Percentiles rank a stretch among this genome's conserved stretches.
Evolutionary conservation across 164 flowering plant species (phyloP).

Genomic region (Kalanchoe fedtschenkoi): DNA sequence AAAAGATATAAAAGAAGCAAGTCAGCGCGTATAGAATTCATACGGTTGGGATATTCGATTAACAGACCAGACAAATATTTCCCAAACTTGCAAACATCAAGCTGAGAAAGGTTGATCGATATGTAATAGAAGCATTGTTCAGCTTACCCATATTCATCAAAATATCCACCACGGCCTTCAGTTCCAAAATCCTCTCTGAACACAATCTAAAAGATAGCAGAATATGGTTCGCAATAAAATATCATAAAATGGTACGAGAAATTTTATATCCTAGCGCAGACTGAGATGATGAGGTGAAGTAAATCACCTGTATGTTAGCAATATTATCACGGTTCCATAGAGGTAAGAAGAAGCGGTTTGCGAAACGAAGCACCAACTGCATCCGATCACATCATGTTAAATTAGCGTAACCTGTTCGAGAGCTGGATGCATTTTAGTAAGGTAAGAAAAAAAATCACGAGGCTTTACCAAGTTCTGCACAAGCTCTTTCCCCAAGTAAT

Average conservation of each 20-base stretch:
- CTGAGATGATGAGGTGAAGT: background rate
- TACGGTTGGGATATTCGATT: background rate
- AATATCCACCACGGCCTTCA: constrained; percentile 76
- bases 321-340: constrained; percentile 78
- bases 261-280: background rate
- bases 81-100: background rate
- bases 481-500: constrained; percentile 94
- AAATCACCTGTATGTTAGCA: constrained; percentile 57
- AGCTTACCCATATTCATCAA: constrained; percentile 67
- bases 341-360: constrained; percentile 65
- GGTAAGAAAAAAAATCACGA: background rate
- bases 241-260: background rate
- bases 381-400: background rate
- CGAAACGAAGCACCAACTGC: constrained; percentile 81
- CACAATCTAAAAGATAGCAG: constrained; percentile 41
- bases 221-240: background rate
- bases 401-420: constrained; percentile 8
- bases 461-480: constrained; percentile 88
- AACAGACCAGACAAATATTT: background rate
- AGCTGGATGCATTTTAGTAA: background rate
- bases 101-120: background rate
- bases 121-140: background rate
- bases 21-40: background rate
- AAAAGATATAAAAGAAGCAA: background rate
- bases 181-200: constrained; percentile 81